Evolutionary conservation across 805 yeast species (phyloP).

Genomic region (Kazachstania africana): DNA sequence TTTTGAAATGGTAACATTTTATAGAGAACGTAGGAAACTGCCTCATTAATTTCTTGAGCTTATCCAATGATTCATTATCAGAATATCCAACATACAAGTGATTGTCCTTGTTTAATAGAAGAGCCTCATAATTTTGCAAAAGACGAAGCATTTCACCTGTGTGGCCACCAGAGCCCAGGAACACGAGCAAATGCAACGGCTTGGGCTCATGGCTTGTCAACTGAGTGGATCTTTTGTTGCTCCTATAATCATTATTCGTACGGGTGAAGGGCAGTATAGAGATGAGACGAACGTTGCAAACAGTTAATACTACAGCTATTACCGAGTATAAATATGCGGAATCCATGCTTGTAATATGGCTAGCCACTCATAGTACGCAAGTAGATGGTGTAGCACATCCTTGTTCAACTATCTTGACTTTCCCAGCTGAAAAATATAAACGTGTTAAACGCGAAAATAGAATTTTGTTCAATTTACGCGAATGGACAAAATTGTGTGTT

Average conservation of each 20-base stretch:
- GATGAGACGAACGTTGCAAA: slow-evolving; percentile 8
- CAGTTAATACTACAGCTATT: slow-evolving; percentile 5
- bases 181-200: slow-evolving; percentile 35
- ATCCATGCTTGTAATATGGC: slow-evolving; percentile 1
- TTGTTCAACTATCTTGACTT: too few relatives aligned
- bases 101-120: slow-evolving; percentile 36
- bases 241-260: not conserved
- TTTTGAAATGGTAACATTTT: slow-evolving; percentile 16
- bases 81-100: slow-evolving; percentile 28
- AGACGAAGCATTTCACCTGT: slow-evolving; percentile 91
- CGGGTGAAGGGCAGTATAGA: slow-evolving; percentile 12
- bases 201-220: not conserved
- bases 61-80: slow-evolving; percentile 27
- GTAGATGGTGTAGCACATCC: not conserved
- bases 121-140: slow-evolving; percentile 29
- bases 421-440: too few relatives aligned
- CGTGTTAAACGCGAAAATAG: too few relatives aligned
- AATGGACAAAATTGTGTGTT: too few relatives aligned
- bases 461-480: too few relatives aligned
- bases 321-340: not conserved
- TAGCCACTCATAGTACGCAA: too few relatives aligned
- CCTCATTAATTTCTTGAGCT: slow-evolving; percentile 23
- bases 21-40: slow-evolving; percentile 1
- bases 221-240: not conserved
- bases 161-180: slow-evolving; percentile 95